Conservation (phyloP, 345 rosid species). For the Hibiscus tridactylites region DNA sequence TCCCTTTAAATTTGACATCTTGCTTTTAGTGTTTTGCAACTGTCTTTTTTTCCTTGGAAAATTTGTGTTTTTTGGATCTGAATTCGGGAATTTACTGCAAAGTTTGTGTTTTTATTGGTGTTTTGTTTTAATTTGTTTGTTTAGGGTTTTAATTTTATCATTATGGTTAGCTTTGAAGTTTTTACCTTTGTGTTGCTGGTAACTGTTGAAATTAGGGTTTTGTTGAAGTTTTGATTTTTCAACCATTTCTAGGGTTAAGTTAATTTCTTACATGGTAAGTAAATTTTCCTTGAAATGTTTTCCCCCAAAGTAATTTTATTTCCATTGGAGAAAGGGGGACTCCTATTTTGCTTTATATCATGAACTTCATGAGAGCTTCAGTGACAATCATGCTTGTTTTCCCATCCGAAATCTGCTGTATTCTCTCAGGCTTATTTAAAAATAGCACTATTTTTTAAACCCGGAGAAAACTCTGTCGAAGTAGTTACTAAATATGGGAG, state of each 20-base stretch:
- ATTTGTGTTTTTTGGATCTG: background rate
- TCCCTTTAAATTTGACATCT: background rate
- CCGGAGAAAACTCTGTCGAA: background rate
- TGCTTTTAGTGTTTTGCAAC: background rate
- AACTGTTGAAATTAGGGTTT: slow-evolving; percentile 13
- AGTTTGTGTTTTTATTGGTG: background rate
- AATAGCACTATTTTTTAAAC: background rate
- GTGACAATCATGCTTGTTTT: background rate
- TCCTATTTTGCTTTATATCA: background rate
- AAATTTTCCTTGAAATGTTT: background rate
- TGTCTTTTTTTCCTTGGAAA: background rate
- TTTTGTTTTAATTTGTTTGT: background rate
- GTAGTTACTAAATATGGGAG: background rate
- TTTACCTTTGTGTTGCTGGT: slow-evolving; percentile 6
- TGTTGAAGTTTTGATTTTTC: background rate
- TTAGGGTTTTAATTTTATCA: background rate
- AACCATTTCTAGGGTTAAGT: background rate
- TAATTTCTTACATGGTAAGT: background rate
- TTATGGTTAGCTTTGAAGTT: slow-evolving; percentile 9
- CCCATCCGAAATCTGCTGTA: background rate
- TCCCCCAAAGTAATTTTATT: background rate
- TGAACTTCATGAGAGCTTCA: background rate
- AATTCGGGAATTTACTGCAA: background rate
- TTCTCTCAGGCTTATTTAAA: background rate
- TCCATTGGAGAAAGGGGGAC: background rate